Evolutionary conservation across 1,139 yeast genomes (phyloP), one percentile per base, ranked within the genome.

Genomic region (Saccharomyces hybrid): DNA sequence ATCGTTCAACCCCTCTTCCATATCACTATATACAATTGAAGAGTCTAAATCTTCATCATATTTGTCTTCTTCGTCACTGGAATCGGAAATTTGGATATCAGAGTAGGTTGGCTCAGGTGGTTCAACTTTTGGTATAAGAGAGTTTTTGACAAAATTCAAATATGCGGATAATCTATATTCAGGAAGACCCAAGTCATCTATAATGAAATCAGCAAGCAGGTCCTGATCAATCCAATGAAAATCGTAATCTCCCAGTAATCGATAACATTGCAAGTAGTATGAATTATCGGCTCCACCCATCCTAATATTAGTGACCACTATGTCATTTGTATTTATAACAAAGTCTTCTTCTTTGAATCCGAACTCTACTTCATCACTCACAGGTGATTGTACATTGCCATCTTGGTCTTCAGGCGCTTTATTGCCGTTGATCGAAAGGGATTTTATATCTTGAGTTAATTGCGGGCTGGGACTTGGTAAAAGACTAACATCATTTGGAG

Each of bases 341-440:
- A 76, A 83, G 64, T 85, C 91, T 64, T 83, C 88, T 13, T 81
- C 82, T 2, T 81, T 66, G 59, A 79, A 81, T 0, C 91, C 91
- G 66, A 81, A 85, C 54, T 81, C 86, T 0, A 82, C 81, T 1
- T 69, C 79, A 1, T 38, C 44, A 16, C 42, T 54, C 8, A 27
- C 31, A 25, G 31, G 31, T 3, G 13, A 26, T 5, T 3, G 47
- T 4, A 46, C 9, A 46, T 25, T 9, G 9, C 3, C 19, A 46
- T 5, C 14, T 13, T 32, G 25, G 7, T 16, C 14, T 16, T 26
- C 14, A 11, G 8, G 5, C 13, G 48, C 49, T 9, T 38, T 28
- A 16, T 1, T 44, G 5, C 55, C 53, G 5, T 31, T 46, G 13
- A 56, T 50, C n/a, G 54, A 54, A 8, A 58, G 46, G 9, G 54